Percentiles rank a stretch among this genome's conserved stretches.
Evolutionary conservation across 352 stramenopile genomes (phyloP).

Genomic region (Phytophthora pisi): DNA sequence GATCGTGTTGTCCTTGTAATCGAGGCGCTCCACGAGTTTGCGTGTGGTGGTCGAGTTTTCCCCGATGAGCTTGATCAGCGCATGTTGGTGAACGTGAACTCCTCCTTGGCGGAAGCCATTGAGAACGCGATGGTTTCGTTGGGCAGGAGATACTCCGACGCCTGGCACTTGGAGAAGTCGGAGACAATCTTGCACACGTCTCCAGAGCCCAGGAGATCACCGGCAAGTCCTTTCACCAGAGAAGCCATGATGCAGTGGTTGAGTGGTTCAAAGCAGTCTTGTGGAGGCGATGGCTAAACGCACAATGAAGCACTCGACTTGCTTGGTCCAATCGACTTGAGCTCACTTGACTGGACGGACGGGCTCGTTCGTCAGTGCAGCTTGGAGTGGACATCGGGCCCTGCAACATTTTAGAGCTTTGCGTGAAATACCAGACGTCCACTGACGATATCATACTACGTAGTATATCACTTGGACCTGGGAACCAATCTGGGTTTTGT

Average conservation of each 20-base stretch:
- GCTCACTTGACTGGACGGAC: neutral
- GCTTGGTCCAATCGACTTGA: neutral
- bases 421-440: neutral
- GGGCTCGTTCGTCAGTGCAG: neutral
- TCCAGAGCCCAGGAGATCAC: neutral
- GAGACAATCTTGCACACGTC: neutral
- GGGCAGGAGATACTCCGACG: neutral
- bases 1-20: neutral
- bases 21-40: neutral
- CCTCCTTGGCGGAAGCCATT: neutral
- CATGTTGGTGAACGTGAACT: neutral
- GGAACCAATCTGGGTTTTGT: neutral
- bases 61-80: neutral
- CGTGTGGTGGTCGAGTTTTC: neutral
- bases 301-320: neutral
- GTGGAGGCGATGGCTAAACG: neutral
- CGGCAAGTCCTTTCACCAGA: neutral
- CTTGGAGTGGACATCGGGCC: neutral
- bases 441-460: neutral
- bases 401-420: neutral
- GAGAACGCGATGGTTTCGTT: neutral
- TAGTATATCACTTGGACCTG: neutral
- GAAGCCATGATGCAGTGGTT: neutral
- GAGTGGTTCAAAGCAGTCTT: too few species aligned
- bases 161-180: neutral